Evolutionary conservation across 345 rosid species (phyloP).

Genomic region (Gossypium arboreum): DNA sequence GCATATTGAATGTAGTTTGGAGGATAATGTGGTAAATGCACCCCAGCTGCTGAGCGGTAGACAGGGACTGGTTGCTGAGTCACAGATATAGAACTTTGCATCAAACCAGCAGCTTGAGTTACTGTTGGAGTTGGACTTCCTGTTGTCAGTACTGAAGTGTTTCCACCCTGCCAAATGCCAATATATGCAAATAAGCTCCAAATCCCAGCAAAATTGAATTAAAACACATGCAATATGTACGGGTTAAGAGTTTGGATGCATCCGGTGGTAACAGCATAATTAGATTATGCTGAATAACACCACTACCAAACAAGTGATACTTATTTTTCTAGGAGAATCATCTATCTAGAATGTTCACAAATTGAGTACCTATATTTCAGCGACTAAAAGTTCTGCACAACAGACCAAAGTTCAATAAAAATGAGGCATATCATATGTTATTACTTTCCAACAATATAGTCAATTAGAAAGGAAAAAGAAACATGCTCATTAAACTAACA

Average conservation of each 20-base stretch:
- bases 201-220: slow-evolving; percentile 4
- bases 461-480: background rate
- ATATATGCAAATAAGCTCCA: slow-evolving; percentile 25
- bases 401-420: background rate
- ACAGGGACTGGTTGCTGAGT: slow-evolving; percentile 83
- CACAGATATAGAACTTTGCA: slow-evolving; percentile 77
- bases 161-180: slow-evolving; percentile 70
- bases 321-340: background rate
- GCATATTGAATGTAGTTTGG: slow-evolving; percentile 83
- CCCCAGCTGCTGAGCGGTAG: slow-evolving; percentile 79
- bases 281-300: background rate
- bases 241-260: background rate
- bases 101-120: slow-evolving; percentile 75
- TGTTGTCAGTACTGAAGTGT: slow-evolving; percentile 59
- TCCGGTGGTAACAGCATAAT: background rate
- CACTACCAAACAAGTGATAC: background rate
- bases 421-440: background rate
- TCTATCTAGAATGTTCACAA: background rate
- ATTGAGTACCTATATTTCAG: background rate
- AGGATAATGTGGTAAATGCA: slow-evolving; percentile 79
- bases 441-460: background rate
- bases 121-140: slow-evolving; percentile 62
- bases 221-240: background rate
- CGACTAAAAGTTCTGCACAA: background rate
- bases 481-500: background rate